phyloP scores from a whole-genome alignment of 2,329 filamentous ascomycete species.

The Nothomitra cinnamomea region DNA sequence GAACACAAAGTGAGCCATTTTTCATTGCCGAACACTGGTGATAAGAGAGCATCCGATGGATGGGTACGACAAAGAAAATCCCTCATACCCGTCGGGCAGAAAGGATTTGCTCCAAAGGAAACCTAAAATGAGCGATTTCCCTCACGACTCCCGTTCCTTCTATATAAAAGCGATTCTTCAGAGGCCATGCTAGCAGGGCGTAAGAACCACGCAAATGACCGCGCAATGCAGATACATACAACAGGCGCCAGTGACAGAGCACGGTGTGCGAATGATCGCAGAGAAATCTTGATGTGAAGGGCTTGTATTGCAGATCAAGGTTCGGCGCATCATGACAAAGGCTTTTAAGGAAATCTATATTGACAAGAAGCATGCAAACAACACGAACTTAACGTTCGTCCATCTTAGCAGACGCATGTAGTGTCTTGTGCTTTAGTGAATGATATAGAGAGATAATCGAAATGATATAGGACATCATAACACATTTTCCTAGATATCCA shows the following conservation, averaged over 20 bases:
- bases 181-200: not conserved
- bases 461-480: not conserved
- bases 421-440: not conserved
- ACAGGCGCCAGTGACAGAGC: not conserved
- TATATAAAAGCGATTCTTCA: not conserved
- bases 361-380: not conserved
- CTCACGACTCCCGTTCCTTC: not conserved
- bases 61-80: no score
- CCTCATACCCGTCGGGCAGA: no score
- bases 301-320: not conserved
- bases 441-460: not conserved
- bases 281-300: not conserved
- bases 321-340: not conserved
- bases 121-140: constrained; percentile 2
- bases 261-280: not conserved
- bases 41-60: no score
- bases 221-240: constrained; percentile 3
- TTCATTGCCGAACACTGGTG: no score
- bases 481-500: no score
- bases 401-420: not conserved
- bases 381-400: not conserved
- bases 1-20: no score
- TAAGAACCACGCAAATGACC: not conserved
- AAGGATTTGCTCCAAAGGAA: no score
- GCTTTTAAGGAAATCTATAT: not conserved